Conservation (phyloP, 345 rosid genomes). For the Syzygium oleosum region DNA sequence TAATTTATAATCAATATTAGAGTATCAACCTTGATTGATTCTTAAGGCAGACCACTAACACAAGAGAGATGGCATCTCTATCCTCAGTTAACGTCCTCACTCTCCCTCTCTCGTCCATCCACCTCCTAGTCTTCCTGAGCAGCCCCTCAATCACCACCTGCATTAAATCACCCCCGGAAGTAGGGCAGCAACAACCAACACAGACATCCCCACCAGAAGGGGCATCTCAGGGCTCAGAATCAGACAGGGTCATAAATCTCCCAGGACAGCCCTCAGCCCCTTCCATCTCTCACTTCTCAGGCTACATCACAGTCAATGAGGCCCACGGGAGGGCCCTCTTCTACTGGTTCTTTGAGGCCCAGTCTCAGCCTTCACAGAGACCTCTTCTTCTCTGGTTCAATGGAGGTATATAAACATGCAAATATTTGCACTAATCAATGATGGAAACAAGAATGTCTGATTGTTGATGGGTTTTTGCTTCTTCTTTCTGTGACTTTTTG, state of each 20-base stretch:
- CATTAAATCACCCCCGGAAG: conserved; percentile 2
- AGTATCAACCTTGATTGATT: too few species aligned
- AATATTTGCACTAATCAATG: background rate
- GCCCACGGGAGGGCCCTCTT: conserved; percentile 54
- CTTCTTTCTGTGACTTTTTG: background rate
- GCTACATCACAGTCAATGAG: conserved; percentile 44
- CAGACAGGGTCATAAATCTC: conserved; percentile 31
- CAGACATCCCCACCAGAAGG: background rate
- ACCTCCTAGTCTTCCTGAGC: background rate
- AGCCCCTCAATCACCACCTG: background rate
- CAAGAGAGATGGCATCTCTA: background rate
- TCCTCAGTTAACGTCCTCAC: background rate
- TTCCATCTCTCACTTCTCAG: conserved; percentile 49
- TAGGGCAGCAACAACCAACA: background rate
- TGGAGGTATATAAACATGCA: conserved; percentile 16
- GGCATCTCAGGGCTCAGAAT: conserved; percentile 1
- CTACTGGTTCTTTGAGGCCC: conserved; percentile 70
- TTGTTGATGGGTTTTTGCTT: background rate
- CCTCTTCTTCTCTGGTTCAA: conserved; percentile 69
- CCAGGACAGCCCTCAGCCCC: conserved; percentile 46
- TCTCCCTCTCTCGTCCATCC: background rate
- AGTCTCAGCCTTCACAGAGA: conserved; percentile 30
- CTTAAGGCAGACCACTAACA: too few species aligned
- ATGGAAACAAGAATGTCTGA: background rate
- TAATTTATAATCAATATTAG: too few species aligned